phyloP scores from a whole-genome alignment of 345 rosid species.

The Geranium brycei region DNA sequence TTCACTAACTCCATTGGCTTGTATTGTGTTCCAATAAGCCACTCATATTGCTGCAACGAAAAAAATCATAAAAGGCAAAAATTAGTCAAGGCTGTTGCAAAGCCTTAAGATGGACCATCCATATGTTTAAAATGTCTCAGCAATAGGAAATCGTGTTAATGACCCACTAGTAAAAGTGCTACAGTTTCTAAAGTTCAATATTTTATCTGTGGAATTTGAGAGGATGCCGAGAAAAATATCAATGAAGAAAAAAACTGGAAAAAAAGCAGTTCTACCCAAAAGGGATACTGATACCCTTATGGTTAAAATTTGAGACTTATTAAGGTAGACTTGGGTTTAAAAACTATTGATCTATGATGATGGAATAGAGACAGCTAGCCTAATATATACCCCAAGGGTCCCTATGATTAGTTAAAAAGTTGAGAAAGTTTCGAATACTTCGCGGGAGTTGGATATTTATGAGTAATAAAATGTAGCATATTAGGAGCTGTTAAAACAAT shows the following conservation, averaged over 20 bases:
- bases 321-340: not conserved
- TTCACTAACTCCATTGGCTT: conserved; percentile 81
- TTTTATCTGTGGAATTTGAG: not conserved
- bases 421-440: not conserved
- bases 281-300: not conserved
- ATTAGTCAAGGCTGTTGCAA: not conserved
- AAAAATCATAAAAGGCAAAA: not conserved
- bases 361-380: not conserved
- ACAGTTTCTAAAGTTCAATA: not conserved
- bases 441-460: not conserved
- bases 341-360: not conserved
- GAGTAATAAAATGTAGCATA: not conserved
- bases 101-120: not conserved
- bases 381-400: not conserved
- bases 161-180: not conserved
- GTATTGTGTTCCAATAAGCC: conserved; percentile 92
- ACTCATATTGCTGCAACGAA: conserved; percentile 62
- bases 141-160: no score
- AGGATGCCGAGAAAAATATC: not conserved
- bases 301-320: not conserved
- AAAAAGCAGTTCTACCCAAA: not conserved
- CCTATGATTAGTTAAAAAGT: not conserved
- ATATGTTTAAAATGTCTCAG: no score
- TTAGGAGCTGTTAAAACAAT: not conserved
- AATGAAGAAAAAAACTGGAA: no score